Evolutionary conservation across 805 yeast genomes (phyloP), one percentile per base, ranked within the genome.

Genomic region (Barnettozyma salicaria): DNA sequence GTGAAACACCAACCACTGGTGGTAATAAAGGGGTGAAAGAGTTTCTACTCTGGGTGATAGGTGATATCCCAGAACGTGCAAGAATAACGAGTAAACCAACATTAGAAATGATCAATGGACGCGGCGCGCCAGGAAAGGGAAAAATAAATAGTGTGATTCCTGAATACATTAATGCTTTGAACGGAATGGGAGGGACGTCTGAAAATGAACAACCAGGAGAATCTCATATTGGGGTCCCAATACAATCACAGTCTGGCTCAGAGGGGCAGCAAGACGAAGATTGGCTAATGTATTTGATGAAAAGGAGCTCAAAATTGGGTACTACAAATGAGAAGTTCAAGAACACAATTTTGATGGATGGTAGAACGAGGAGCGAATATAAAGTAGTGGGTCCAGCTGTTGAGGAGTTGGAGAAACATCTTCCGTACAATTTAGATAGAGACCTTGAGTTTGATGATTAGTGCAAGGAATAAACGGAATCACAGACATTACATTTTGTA

Each of bases 31-130:
- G 81, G 3, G 65, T 74, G 27, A 61, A 62, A 25, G 64, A 65
- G 21, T 74, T 79, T 45, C 62, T 74, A 40, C 61, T 62, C n/a
- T 80, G 86, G 86, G 67, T 72, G 27, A 64, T 66, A 27, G 65
- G 73, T 14, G 66, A 63, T 2, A 55, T 61, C 10, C 67, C 72
- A 4, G 64, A 61, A 18, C 63, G 72, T 33, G 65, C 72, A 17
- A 55, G 78, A 30, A 32, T 49, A 21, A 59, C 59, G 3, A 59
- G 65, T 7, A 49, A 54, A 18, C 65, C 67, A 12, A 57, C 57
- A 0, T 53, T 55, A 2, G 60, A 52, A 22, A 40, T 54, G 24
- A 24, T 55, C 23, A 47, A 45, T 22, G 31, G 19, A 1, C 31
- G 27, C 14, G 44, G 41, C 20, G 23, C 31, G n/a, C 53, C 53